Evolutionary conservation across 495 filamentous ascomycete genomes (phyloP), one percentile per base, ranked within the genome.

Genomic region (Bryoglossum gracile): DNA sequence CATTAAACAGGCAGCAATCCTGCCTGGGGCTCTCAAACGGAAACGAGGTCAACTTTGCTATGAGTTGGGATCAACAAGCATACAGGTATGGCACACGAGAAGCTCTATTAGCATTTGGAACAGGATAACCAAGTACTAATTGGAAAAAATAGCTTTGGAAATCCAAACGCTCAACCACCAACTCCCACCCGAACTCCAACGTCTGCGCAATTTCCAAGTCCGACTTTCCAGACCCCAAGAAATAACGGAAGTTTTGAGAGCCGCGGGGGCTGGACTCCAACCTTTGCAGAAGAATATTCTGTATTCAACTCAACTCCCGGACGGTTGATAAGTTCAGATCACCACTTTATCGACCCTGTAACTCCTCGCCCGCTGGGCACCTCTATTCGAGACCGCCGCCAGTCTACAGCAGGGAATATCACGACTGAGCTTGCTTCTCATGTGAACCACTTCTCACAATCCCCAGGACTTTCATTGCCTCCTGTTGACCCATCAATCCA

Each of bases 101-200:
- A 24, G 18, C 4, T 22, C 16, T 24, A 3, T 13, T 21, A 30
- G 37, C 6, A 46, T 11, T 30, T 17, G 10, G 4, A 5, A 33
- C 4, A 41, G 22, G 21, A 40, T 10, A 3, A 18, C 47, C 8
- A 16, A 39, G 2, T 28, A 41, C 53, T 49, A 55, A 18, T 38
- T 38, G 47, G 17, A 6, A 26, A 38, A 37, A 3, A 65, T 57
- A 87, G 83, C 76, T 86, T 86, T 80, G 83, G 74, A 75, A 80
- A 83, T 73, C 76, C 80, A 65, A 80, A 80, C 75, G 81, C 78
- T 73, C 79, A 84, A 71, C 84, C 85, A 63, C 82, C 82, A 46
- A 88, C 85, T 48, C 84, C 84, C 18, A 84, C 80, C 59, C 81
- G 78, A 65, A 88, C 84, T 34, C 84, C 85, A 52, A 84, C 74